These are phyloP conservation scores for Sphagnum tenellum DNA, from an alignment of 225 moss, liverwort and hornwort species.

Conservation along the genomic window DNA sequence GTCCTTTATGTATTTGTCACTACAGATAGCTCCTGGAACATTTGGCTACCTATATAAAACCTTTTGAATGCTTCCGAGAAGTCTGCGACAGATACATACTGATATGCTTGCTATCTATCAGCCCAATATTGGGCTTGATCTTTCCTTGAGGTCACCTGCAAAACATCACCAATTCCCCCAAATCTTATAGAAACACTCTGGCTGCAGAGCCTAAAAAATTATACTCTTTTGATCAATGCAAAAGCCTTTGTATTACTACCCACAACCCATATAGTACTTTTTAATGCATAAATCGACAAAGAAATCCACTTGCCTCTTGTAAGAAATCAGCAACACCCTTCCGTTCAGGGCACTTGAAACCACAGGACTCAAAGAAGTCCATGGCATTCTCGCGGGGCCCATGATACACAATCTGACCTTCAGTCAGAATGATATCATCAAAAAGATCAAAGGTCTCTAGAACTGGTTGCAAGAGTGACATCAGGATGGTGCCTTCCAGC, in stretches of 20 bases:
- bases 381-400: conserved; percentile 37
- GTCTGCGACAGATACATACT: conserved; percentile 48
- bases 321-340: conserved; percentile 59
- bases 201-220: no score
- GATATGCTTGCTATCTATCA: conserved; percentile 35
- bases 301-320: conserved; percentile 32
- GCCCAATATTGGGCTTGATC: conserved; percentile 89
- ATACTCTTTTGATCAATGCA: no score
- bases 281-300: no score
- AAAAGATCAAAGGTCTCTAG: conserved; percentile 63
- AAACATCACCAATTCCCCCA: not conserved
- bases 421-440: conserved; percentile 59
- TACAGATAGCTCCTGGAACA: conserved; percentile 30
- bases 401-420: conserved; percentile 57
- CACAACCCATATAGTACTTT: no score
- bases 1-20: no score
- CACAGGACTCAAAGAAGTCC: conserved; percentile 43
- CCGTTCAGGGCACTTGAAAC: conserved; percentile 54
- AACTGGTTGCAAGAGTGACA: conserved; percentile 59
- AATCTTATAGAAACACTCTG: no score
- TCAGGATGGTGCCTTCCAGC: conserved; percentile 39
- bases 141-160: conserved; percentile 73
- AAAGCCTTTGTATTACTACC: no score
- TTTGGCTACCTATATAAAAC: conserved; percentile 24
- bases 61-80: conserved; percentile 38